phyloP scores from a whole-genome alignment of 495 filamentous ascomycete species.

The Xanthoparmelia taractica region DNA sequence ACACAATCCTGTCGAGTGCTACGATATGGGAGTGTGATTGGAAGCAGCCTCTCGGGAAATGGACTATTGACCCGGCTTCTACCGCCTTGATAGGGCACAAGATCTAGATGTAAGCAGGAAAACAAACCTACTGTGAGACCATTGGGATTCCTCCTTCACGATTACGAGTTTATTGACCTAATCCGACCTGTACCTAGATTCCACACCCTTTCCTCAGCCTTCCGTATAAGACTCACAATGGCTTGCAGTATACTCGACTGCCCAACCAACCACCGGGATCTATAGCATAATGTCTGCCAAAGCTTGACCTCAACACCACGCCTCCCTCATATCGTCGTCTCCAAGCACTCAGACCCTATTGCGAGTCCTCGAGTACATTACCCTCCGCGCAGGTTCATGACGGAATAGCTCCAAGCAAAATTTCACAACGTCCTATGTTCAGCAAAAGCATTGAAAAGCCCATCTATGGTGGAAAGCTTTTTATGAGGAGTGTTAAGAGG shows the following conservation, averaged over 20 bases:
- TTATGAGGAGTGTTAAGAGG: not conserved
- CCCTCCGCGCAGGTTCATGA: not conserved
- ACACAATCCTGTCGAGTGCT: too few relatives aligned
- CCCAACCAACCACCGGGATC: not conserved
- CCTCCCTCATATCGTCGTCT: not conserved
- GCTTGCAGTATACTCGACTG: not conserved
- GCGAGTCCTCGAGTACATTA: not conserved
- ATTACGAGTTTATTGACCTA: too few relatives aligned
- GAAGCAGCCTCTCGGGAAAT: not conserved
- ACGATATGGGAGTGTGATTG: too few relatives aligned
- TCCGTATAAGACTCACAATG: not conserved
- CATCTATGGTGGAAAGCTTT: not conserved
- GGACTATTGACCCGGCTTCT: not conserved
- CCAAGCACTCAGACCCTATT: not conserved
- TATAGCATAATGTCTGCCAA: too few relatives aligned
- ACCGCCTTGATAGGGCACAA: not conserved
- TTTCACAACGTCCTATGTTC: not conserved
- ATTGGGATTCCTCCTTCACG: not conserved
- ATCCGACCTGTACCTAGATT: too few relatives aligned
- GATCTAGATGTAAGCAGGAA: not conserved
- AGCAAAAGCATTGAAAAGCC: not conserved
- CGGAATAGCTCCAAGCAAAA: not conserved
- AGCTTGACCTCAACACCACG: not conserved
- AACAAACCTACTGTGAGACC: not conserved
- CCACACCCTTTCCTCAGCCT: not conserved